phyloP scores from a whole-genome alignment of 2,329 filamentous ascomycete species.

The Colletotrichum sp. region DNA sequence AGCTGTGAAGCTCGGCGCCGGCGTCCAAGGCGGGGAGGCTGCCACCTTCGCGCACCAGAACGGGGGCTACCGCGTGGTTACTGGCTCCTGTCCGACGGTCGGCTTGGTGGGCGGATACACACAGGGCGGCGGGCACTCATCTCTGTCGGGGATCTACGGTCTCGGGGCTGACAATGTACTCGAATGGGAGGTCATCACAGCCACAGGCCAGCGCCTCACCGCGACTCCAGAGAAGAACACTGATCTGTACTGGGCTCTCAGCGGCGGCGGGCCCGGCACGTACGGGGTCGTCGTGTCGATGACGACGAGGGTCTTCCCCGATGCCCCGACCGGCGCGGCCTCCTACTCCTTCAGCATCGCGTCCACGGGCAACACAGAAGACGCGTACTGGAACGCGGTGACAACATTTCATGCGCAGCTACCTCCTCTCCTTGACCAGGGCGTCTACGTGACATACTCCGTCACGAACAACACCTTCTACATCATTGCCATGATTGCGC shows the following conservation, averaged over 20 bases:
- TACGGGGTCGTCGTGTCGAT: slow-evolving; percentile 58
- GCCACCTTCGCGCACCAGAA: no score
- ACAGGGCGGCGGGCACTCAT: slow-evolving; percentile 58
- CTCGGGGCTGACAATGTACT: slow-evolving; percentile 59
- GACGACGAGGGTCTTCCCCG: slow-evolving; percentile 33
- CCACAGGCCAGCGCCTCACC: slow-evolving; percentile 38
- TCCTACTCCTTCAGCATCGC: slow-evolving; percentile 26
- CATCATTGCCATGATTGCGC: background rate
- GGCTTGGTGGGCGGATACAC: slow-evolving; percentile 54
- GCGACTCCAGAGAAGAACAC: slow-evolving; percentile 46
- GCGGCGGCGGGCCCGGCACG: slow-evolving; percentile 55
- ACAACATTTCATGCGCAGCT: background rate
- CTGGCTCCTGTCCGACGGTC: no score
- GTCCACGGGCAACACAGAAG: background rate
- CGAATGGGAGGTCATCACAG: slow-evolving; percentile 52
- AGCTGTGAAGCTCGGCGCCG: no score
- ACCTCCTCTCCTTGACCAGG: slow-evolving; percentile 1
- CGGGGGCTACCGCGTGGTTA: no score
- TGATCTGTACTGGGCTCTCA: slow-evolving; percentile 62
- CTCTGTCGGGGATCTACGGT: slow-evolving; percentile 49
- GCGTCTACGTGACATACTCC: background rate
- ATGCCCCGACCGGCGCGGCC: slow-evolving; percentile 27
- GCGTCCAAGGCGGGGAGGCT: no score
- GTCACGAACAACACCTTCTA: background rate
- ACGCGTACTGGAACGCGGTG: background rate